phyloP scores from a whole-genome alignment of 108 stramenopile genomes.

The Pseudonitzschia multiseries region DNA sequence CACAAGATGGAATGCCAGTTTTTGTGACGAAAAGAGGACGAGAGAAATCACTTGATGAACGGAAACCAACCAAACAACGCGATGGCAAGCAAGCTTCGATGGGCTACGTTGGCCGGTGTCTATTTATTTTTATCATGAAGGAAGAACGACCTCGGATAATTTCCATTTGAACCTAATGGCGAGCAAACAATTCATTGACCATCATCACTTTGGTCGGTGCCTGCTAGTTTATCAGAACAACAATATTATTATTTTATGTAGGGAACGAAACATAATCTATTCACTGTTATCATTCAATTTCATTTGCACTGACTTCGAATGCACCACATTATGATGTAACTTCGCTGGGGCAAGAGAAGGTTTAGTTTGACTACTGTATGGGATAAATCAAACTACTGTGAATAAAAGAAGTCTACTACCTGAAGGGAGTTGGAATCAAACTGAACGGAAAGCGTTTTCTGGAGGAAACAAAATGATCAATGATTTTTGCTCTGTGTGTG shows the following conservation, averaged over 20 bases:
- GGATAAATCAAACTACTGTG: too few relatives aligned
- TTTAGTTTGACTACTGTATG: too few relatives aligned
- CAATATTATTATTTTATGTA: constrained; percentile 2
- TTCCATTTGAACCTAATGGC: constrained; percentile 5
- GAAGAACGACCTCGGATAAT: neutral
- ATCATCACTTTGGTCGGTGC: constrained; percentile 5
- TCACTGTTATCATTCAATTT: neutral
- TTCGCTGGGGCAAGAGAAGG: too few relatives aligned
- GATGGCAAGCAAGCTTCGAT: constrained; percentile 16
- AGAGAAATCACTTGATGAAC: neutral
- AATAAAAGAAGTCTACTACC: too few relatives aligned
- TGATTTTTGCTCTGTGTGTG: too few relatives aligned
- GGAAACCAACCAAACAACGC: neutral
- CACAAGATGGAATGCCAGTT: constrained; percentile 89
- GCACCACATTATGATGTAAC: too few relatives aligned
- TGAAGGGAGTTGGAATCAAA: too few relatives aligned
- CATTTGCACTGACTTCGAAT: too few relatives aligned
- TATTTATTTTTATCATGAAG: neutral
- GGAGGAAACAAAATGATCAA: too few relatives aligned
- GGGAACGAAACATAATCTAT: constrained; percentile 18
- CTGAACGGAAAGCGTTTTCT: too few relatives aligned
- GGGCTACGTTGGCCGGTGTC: neutral
- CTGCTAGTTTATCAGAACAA: neutral
- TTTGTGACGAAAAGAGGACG: constrained; percentile 41
- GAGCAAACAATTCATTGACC: neutral